Base-by-base conservation (phyloP, 2,329 filamentous ascomycete species). In the Coniochaeta ligniaria region DNA sequence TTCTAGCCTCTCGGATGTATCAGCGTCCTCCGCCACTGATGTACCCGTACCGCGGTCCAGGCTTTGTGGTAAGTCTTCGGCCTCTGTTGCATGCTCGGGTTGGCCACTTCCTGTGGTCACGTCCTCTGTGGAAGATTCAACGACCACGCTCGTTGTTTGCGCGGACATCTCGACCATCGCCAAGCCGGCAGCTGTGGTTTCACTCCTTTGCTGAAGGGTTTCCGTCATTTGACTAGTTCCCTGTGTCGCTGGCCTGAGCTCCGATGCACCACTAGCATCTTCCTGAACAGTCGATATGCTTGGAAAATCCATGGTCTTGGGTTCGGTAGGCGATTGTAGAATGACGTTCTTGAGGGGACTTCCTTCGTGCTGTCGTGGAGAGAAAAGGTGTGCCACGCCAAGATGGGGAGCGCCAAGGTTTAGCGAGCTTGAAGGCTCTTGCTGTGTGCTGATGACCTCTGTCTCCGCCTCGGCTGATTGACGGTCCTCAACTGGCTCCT, bases 311-410 rank as follows among this genome's bases (percentile, higher is more conserved):
- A 65, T 63, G 16, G 8, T 57, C 22, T 52, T 54, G 20, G 73
- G 66, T 22, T 78, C 75, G 0, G 75, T 76, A 0, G 80, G 78
- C 11, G 80, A 81, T 11, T 73, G 75, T 17, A 80, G 62, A 31
- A 80, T 71, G 38, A 82, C 79, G 57, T 83, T 80, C 70, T 83
- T 83, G 22, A 83, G 69, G 0, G 81, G 81, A 59, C 81, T 84
- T 2, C 80, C 81, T 63, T 82, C 80, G 3, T 75, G 65, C 63
- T 67, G 54, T 74, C 1, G 74, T 72, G 3, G 74, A 71, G 0
- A 66, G 60, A 24, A 65, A 59, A 35, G 67, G 59, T 33, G 63
- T 63, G 16, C 1, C 28, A 57, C 54, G 4, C 54, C 54, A 35
- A 38, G 54, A 14, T 57, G 54, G 17, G 63, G 66, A 64, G 54